Percentiles rank a stretch among this genome's conserved stretches.
Conservation (phyloP, 306 rosid species). For the Trifolium pratense region DNA sequence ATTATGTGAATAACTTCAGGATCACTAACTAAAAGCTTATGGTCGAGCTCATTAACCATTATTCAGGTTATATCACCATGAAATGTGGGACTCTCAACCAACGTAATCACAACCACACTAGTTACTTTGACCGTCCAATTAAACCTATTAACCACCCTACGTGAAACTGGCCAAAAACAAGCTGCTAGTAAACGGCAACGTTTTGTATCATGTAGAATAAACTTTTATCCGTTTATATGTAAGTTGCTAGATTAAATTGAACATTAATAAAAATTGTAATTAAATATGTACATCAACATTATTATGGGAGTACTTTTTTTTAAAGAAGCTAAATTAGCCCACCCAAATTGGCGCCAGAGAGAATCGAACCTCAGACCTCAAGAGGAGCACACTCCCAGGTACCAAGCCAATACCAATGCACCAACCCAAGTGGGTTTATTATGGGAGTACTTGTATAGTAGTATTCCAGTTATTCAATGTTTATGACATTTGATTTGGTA, state of each 20-base stretch:
- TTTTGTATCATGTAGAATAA: neutral
- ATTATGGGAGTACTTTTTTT: neutral
- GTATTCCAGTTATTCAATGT: neutral
- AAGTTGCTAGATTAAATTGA: neutral
- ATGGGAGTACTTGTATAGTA: neutral
- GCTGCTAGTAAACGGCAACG: neutral
- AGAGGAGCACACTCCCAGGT: too few relatives aligned
- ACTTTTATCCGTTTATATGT: neutral
- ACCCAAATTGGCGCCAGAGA: too few relatives aligned
- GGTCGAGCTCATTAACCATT: neutral
- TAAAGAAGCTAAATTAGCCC: too few relatives aligned
- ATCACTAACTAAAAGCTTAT: neutral
- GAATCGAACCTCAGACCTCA: too few relatives aligned
- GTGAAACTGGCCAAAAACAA: neutral
- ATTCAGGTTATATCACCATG: neutral
- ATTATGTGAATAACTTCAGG: neutral
- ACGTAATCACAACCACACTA: neutral
- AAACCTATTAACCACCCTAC: neutral
- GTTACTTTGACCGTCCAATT: neutral
- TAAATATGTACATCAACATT: too few relatives aligned
- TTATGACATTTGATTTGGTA: neutral
- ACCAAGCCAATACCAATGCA: too few relatives aligned
- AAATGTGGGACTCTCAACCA: neutral
- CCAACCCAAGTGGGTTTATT: too few relatives aligned
- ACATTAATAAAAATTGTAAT: neutral